A percentile compares a stretch with the other conserved stretches of the same genome.
phyloP scores from a whole-genome alignment of 1,284 basidiomycete species.

The Austroboletus sp. region DNA sequence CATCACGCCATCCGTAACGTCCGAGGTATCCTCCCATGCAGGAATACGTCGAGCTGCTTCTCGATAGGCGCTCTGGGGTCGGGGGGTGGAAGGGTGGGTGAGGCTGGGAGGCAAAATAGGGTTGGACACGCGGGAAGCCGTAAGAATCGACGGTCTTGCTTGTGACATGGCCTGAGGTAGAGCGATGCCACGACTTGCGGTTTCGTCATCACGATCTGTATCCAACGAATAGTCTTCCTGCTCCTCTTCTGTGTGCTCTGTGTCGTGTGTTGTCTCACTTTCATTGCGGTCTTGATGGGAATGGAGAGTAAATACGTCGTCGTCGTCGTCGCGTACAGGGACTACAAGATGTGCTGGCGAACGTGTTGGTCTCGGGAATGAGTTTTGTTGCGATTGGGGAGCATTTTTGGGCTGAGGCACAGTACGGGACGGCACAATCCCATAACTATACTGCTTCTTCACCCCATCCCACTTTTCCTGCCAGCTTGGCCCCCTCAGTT shows the following conservation, averaged over 20 bases:
- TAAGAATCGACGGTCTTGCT: conserved; percentile 15
- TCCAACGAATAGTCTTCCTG: conserved; percentile 14
- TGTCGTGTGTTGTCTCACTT: conserved; percentile 21
- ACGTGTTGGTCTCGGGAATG: conserved; percentile 15
- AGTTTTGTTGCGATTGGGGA: conserved; percentile 11
- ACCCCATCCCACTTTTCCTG: conserved; percentile 67
- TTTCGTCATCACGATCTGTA: conserved; percentile 23
- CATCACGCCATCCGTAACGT: conserved; percentile 33
- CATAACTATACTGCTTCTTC: conserved; percentile 50
- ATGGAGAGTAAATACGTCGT: conserved; percentile 42
- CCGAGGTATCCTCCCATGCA: conserved; percentile 38
- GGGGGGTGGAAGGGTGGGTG: conserved; percentile 28
- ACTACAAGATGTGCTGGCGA: conserved; percentile 16
- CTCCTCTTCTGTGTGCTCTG: conserved; percentile 16
- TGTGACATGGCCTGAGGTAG: conserved; percentile 17
- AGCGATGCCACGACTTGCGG: conserved; percentile 3
- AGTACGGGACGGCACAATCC: conserved; percentile 7
- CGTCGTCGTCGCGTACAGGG: conserved; percentile 33
- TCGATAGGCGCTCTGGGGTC: conserved; percentile 17
- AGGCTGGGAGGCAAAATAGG: conserved; percentile 23
- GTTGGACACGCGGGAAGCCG: conserved; percentile 21
- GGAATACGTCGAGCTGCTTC: conserved; percentile 11
- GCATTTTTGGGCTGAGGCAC: conserved; percentile 11
- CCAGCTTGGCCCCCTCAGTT: conserved; percentile 69
- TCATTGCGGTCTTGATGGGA: conserved; percentile 39